Evolutionary conservation across 169 alveolate genomes (phyloP).

Genomic region (Plasmodium gonderi): DNA sequence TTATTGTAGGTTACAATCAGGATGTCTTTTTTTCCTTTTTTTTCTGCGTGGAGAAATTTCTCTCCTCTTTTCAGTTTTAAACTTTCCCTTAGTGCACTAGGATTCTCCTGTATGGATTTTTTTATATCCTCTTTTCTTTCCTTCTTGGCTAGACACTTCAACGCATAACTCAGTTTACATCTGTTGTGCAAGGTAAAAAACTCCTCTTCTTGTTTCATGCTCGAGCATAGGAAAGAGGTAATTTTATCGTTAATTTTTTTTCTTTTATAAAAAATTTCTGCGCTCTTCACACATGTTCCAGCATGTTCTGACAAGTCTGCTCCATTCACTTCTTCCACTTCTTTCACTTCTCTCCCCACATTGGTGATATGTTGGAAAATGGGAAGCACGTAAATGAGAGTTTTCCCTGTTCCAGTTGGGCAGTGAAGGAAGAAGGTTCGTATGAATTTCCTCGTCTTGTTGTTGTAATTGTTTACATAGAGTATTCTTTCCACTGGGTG

Average conservation of each 20-base stretch:
- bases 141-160: background rate
- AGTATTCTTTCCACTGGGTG: conserved; percentile 8
- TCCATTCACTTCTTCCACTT: background rate
- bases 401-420: conserved; percentile 71
- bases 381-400: conserved; percentile 32
- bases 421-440: conserved; percentile 64
- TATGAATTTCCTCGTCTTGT: background rate
- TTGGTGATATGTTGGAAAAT: conserved; percentile 33
- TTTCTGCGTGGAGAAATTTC: background rate
- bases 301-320: background rate
- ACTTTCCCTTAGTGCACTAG: background rate
- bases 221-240: conserved; percentile 18
- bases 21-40: conserved; percentile 4
- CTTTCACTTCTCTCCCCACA: background rate
- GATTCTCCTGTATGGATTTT: background rate
- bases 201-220: background rate
- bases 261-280: background rate
- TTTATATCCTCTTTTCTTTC: background rate
- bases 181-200: background rate
- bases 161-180: background rate
- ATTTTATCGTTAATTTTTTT: conserved; percentile 13
- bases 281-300: background rate
- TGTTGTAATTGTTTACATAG: conserved; percentile 43
- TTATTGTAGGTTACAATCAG: conserved; percentile 47
- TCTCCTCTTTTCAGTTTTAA: background rate